Base-by-base conservation (phyloP, 768 basidiomycete species). In the Leucosporidium scottii region DNA sequence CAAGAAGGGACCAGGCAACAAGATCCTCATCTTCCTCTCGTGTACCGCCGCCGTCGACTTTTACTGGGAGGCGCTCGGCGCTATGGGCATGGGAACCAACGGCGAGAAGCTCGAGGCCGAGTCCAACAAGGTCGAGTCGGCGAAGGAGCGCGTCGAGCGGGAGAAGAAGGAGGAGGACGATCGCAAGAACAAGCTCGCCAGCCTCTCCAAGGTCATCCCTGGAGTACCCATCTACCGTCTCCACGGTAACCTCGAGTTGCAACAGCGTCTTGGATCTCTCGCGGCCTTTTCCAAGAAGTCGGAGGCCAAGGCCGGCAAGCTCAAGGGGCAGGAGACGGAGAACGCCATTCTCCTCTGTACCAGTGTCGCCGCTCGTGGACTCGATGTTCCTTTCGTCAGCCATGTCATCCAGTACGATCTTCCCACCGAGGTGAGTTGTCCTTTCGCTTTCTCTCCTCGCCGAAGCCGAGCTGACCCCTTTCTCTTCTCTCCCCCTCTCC, bases 11-110 rank as follows among this genome's bases (percentile, higher is more conserved):
- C 48, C 34, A 30, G 84, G 84, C 17, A 82, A 82, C 51, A 91
- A 90, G 78, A 85, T 96, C 64, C 91, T 99, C 57, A 91, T 99
- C 8, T 99, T 99, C 79, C 80, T 99, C 68, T 94, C 90, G 73
- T 97, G 92, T 75, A 98, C 93, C 8, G 94, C 97, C 78, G 93
- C 96, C 4, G 96, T 99, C 23, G 94, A 99, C 77, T 97, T 91
- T 75, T 92, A 94, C 76, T 98, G 91, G 91, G 84, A 83, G 59
- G 80, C 97, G 27, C 79, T 98, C 1, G 88, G 87, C 0, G 84
- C 85, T 7, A 81, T 90, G 25, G 74, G 79, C 8, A 93, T 94
- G 89, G 84, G 82, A 12, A 79, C 73, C 3, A 75, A 61, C 36
- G 69, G 64, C 12, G 75, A 59, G 15, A 59, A 49, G 1, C 66